phyloP scores from a whole-genome alignment of 345 rosid genomes.

The Leavenworthia alabamica region DNA sequence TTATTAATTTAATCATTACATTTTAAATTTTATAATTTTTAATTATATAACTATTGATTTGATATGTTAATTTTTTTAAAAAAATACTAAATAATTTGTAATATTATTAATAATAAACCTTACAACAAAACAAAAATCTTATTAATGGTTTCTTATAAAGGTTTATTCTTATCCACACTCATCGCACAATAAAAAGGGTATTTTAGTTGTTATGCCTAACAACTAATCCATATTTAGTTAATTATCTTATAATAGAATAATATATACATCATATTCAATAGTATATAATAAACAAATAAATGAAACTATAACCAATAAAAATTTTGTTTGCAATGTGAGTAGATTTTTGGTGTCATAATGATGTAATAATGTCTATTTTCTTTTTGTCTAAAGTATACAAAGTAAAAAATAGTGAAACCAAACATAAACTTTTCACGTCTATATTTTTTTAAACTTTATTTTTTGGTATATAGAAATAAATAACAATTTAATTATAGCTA shows the following conservation, averaged over 20 bases:
- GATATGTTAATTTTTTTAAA: no score
- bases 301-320: background rate
- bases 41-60: no score
- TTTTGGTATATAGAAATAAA: no score
- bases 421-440: no score
- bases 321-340: background rate
- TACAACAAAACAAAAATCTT: background rate
- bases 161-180: background rate
- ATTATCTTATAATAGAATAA: constrained; percentile 1
- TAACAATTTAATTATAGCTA: background rate
- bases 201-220: background rate
- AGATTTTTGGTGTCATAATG: constrained; percentile 4
- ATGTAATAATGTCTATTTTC: background rate
- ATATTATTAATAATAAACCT: no score
- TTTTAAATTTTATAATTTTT: no score
- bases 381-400: no score
- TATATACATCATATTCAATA: background rate
- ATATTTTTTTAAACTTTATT: no score
- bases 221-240: constrained; percentile 6
- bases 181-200: background rate
- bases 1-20: no score
- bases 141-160: background rate
- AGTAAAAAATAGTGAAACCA: no score
- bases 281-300: constrained; percentile 14
- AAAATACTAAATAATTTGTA: no score